A percentile compares a stretch with the other conserved stretches of the same genome.
phyloP scores from a whole-genome alignment of 805 yeast genomes.

The Yarrowia sp. region DNA sequence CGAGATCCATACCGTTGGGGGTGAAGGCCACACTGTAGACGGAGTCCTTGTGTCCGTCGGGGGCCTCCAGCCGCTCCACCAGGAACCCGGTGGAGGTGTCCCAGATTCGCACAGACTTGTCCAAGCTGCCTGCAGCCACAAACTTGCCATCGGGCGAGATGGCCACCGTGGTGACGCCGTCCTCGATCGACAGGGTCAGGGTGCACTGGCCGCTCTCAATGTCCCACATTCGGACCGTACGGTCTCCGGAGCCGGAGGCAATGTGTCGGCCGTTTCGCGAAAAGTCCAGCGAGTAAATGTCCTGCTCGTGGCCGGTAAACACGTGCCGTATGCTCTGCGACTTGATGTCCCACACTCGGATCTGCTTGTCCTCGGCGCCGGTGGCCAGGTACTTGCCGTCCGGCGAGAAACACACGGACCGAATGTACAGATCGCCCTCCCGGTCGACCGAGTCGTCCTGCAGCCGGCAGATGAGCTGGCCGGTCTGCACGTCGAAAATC shows the following conservation, averaged over 20 bases:
- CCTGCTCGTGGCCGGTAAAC: conserved; percentile 91
- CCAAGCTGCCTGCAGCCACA: conserved; percentile 95
- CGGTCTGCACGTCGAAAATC: conserved; percentile 87
- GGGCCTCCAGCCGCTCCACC: conserved; percentile 88
- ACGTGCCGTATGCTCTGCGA: conserved; percentile 81
- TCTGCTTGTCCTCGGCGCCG: conserved; percentile 72
- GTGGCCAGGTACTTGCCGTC: conserved; percentile 92
- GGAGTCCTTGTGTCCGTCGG: conserved; percentile 94
- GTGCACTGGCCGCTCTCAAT: conserved; percentile 84
- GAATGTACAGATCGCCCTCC: conserved; percentile 80
- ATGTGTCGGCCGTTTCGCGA: conserved; percentile 91
- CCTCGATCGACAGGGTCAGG: conserved; percentile 85
- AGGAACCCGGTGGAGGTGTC: conserved; percentile 88
- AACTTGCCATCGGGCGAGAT: conserved; percentile 91
- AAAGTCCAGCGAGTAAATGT: conserved; percentile 90
- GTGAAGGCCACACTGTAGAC: conserved; percentile 94
- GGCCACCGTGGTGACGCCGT: conserved; percentile 97
- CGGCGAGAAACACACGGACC: conserved; percentile 95
- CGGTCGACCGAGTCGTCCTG: conserved; percentile 74
- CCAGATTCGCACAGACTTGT: conserved; percentile 95
- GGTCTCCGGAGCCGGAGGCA: conserved; percentile 94
- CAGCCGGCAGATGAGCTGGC: conserved; percentile 80
- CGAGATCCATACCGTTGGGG: conserved; percentile 84
- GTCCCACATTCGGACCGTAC: conserved; percentile 96
- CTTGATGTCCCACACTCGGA: conserved; percentile 93